Conservation (phyloP, 345 rosid genomes). For the Syzygium aromaticum region DNA sequence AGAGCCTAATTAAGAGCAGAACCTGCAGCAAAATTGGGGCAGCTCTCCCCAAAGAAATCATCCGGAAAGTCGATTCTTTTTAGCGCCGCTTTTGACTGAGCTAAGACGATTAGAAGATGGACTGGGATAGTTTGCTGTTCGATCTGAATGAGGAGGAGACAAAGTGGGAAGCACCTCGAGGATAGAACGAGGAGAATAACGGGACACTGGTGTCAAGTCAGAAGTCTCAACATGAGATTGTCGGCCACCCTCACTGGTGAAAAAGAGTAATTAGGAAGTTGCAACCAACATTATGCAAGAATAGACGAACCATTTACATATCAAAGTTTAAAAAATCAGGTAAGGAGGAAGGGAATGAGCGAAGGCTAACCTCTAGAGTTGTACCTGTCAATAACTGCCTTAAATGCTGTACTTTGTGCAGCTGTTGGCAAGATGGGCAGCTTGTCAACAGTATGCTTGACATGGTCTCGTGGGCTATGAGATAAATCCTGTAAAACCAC, state of each 20-base stretch:
- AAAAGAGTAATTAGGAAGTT: slow-evolving; percentile 41
- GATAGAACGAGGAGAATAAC: slow-evolving; percentile 41
- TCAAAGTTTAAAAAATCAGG: neutral
- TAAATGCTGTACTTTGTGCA: neutral
- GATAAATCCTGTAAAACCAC: neutral
- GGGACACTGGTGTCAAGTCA: slow-evolving; percentile 24
- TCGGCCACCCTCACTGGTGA: slow-evolving; percentile 46
- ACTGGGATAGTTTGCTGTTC: neutral
- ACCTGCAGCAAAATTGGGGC: neutral
- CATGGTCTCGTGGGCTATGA: neutral
- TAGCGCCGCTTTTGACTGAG: neutral
- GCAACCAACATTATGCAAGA: slow-evolving; percentile 17
- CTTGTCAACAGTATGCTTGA: neutral
- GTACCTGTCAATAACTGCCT: neutral
- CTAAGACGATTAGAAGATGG: slow-evolving; percentile 1
- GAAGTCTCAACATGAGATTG: slow-evolving; percentile 27
- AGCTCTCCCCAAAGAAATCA: neutral
- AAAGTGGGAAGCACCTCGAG: slow-evolving; percentile 39
- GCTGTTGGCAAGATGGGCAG: neutral
- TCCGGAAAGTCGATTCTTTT: neutral
- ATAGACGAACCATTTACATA: neutral
- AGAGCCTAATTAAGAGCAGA: neutral
- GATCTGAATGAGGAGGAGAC: slow-evolving; percentile 20
- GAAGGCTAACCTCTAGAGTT: neutral
- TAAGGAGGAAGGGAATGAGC: neutral